Evolutionary conservation across 495 filamentous ascomycete genomes (phyloP).

Genomic region (Penicillium ochrochloron): DNA sequence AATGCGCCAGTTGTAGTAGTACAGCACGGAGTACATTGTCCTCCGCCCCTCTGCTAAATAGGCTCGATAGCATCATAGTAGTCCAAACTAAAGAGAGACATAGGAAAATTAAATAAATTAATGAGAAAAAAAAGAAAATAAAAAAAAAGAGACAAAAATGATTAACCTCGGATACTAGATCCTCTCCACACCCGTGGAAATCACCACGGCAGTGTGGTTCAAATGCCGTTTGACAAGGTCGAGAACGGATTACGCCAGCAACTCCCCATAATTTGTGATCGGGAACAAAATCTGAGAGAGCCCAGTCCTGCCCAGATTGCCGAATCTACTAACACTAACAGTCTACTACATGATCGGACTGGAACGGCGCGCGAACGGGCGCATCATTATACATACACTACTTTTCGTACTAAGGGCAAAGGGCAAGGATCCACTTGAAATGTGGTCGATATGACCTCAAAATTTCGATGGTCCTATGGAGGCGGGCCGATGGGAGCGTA

Average conservation of each 20-base stretch:
- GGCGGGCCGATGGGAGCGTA: neutral
- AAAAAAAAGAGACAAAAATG: neutral
- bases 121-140: neutral
- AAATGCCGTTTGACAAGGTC: conserved; percentile 13
- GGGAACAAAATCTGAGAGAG: neutral
- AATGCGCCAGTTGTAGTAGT: neutral
- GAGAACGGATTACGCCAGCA: conserved; percentile 10
- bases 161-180: conserved; percentile 10
- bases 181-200: conserved; percentile 10
- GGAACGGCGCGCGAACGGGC: conserved; percentile 13
- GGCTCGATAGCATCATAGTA: neutral
- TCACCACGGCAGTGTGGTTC: conserved; percentile 8
- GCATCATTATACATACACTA: conserved; percentile 1
- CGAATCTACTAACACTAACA: conserved; percentile 8
- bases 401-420: neutral
- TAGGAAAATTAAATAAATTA: neutral
- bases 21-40: neutral
- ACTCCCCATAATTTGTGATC: conserved; percentile 8
- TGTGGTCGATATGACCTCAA: conserved; percentile 18
- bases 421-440: conserved; percentile 6
- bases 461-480: conserved; percentile 17
- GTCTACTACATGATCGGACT: conserved; percentile 15
- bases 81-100: neutral
- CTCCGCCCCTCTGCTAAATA: neutral
- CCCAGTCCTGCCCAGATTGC: conserved; percentile 13